These are phyloP conservation scores for Suillus placidus DNA, from an alignment of 768 basidiomycete species.

Conservation along the genomic window DNA sequence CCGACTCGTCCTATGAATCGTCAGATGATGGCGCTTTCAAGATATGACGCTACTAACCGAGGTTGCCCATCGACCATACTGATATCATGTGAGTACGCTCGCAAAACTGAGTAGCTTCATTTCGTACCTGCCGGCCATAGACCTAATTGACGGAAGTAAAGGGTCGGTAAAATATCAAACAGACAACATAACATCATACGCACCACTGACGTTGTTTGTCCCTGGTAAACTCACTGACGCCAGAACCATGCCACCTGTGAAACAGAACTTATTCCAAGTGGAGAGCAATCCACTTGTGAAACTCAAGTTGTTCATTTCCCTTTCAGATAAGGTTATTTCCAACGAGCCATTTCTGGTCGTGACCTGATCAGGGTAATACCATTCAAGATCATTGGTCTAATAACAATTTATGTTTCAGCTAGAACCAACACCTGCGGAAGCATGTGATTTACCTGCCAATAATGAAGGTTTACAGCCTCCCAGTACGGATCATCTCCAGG, in stretches of 20 bases:
- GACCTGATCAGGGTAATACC: slow-evolving; percentile 84
- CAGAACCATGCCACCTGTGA: slow-evolving; percentile 84
- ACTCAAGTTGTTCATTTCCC: slow-evolving; percentile 67
- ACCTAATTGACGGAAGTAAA: slow-evolving; percentile 35
- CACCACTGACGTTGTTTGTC: slow-evolving; percentile 52
- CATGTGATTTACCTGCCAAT: slow-evolving; percentile 56
- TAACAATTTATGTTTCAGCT: slow-evolving; percentile 4
- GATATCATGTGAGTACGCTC: slow-evolving; percentile 17
- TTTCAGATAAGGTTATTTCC: slow-evolving; percentile 71
- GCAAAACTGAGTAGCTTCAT: neutral
- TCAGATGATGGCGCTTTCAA: slow-evolving; percentile 1
- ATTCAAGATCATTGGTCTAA: slow-evolving; percentile 77
- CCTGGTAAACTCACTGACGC: slow-evolving; percentile 73
- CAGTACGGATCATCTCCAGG: slow-evolving; percentile 84
- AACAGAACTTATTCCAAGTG: slow-evolving; percentile 91
- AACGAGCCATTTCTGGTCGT: slow-evolving; percentile 76
- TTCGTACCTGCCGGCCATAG: slow-evolving; percentile 67
- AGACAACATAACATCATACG: slow-evolving; percentile 11
- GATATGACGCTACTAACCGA: slow-evolving; percentile 46
- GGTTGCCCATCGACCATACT: slow-evolving; percentile 80
- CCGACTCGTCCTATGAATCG: slow-evolving; percentile 68
- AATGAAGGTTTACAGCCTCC: slow-evolving; percentile 83
- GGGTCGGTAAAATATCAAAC: slow-evolving; percentile 1
- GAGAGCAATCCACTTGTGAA: slow-evolving; percentile 74
- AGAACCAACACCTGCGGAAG: neutral